A percentile compares a stretch with the other conserved stretches of the same genome.
Evolutionary conservation across 768 basidiomycete species (phyloP).

Genomic region (Psilocybe cyanescens): DNA sequence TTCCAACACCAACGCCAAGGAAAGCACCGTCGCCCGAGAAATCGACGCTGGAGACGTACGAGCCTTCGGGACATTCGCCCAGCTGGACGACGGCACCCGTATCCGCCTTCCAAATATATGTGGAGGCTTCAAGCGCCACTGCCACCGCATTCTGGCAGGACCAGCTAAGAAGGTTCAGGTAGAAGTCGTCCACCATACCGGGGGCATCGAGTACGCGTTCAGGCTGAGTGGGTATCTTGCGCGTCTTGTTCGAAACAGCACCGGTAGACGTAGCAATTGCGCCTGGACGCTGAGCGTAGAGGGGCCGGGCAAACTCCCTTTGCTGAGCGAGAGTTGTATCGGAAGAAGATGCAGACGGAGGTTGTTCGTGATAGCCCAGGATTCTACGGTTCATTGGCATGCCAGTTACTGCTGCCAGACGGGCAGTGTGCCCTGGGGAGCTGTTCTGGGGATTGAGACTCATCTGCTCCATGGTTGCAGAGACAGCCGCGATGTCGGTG

Average conservation of each 20-base stretch:
- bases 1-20: slow-evolving; percentile 79
- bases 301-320: slow-evolving; percentile 75
- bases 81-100: slow-evolving; percentile 82
- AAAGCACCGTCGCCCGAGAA: slow-evolving; percentile 83
- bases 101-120: slow-evolving; percentile 95
- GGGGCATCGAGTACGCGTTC: slow-evolving; percentile 97
- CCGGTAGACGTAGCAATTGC: slow-evolving; percentile 67
- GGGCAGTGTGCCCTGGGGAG: slow-evolving; percentile 80
- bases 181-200: slow-evolving; percentile 93
- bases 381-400: slow-evolving; percentile 81
- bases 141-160: slow-evolving; percentile 84
- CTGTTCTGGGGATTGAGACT: slow-evolving; percentile 57
- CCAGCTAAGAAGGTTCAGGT: slow-evolving; percentile 94
- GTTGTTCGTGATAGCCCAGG: slow-evolving; percentile 87
- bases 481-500: slow-evolving; percentile 43
- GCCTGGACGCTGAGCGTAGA: slow-evolving; percentile 69
- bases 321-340: slow-evolving; percentile 77
- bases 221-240: slow-evolving; percentile 85
- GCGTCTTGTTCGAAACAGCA: slow-evolving; percentile 66
- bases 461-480: slow-evolving; percentile 68
- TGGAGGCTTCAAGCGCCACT: slow-evolving; percentile 84
- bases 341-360: slow-evolving; percentile 73
- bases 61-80: slow-evolving; percentile 74
- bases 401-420: slow-evolving; percentile 76
- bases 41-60: slow-evolving; percentile 76